Base-by-base conservation (phyloP, 2,329 filamentous ascomycete species). In the Ampelomyces quisqualis region DNA sequence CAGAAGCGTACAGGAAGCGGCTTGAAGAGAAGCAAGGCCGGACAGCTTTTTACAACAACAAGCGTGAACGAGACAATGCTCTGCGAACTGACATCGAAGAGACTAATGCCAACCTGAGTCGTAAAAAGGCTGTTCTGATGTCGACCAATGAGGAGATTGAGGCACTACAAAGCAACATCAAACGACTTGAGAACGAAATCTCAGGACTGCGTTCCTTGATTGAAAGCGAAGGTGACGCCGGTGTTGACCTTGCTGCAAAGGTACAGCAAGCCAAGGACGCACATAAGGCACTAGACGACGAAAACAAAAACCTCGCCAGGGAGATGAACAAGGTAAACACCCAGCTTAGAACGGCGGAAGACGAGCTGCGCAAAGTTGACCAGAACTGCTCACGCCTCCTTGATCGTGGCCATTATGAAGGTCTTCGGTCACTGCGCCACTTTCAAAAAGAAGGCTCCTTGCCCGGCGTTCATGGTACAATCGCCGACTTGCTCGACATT, bases 21-120 rank as follows among this genome's bases (percentile, higher is more conserved):
- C 78, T 98, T 6, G 88, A 95, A 62, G 88, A 87, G 35, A 98
- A 98, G 68, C 91, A 98, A 70, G 89, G 86, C 29, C 85, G 91
- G 31, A 90, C 86, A 52, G 85, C 86, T 13, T 86, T 89, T 48
- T 98, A 95, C 69, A 86, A 79, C 61, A 94, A 82, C 66, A 95
- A 95, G 73, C 79, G 81, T 7, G 89, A 97, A 64, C 84, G 94
- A 29, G 91, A 98, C 66, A 79, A 81, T 23, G 96, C 82, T 76
- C 74, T 98, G 34, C 82, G 81, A 46, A 78, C 81, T 47, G 86
- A 96, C 68, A 88, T 97, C 40, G 77, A 86, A 30, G 86, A 94
- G 23, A 80, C 90, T 38, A 86, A 89, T 52, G 74, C 81, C 23
- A 86, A 86, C 4, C 75, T 95, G 20, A 85, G 84, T 23, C 84